Evolutionary conservation across 371 early-diverging fungal genomes (phyloP), one percentile per base, ranked within the genome.

Genomic region (Smittium culicis): DNA sequence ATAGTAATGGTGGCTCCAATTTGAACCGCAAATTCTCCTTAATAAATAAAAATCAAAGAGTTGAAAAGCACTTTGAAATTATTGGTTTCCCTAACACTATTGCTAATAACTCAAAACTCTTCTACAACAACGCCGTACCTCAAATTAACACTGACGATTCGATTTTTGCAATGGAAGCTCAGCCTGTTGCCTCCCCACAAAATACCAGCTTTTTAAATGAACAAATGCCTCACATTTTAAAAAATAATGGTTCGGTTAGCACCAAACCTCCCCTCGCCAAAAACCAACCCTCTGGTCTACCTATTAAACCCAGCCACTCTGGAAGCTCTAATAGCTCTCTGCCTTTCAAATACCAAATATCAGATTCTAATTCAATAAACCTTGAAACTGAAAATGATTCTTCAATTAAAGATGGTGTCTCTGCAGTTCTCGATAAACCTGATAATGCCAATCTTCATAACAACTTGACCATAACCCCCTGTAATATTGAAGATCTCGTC

Each of bases 101-200:
- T n/a, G 14, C 63, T 3, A 25, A 24, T 29, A 63, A 35, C 14
- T 35, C 63, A 17, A 54, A 14, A 25, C 29, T 63, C n/a, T n/a
- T 63, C 5, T 24, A 28, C 54, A 25, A 63, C n/a, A 63, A 24
- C 3, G 29, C 14, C 3, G 27, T 45, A 20, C 29, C 35, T 24
- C 5, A 35, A 25, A 35, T 3, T 11, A 25, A 3, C 5, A 17
- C n/a, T n/a, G n/a, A 28, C n/a, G 45, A 63, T 35, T 5, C 5
- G 20, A n/a, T 17, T 24, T 63, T n/a, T 54, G 45, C 63, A 11
- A 63, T 63, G 63, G 35, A 35, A 28, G 63, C 63, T n/a, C 63
- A 63, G 29, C 63, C 63, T 14, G 29, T 63, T 20, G 11, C 29
- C 3, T 63, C 63, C n/a, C 63, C 63, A 20, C 5, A 20, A n/a